phyloP scores from a whole-genome alignment of 768 basidiomycete species.

The Suillus brevipes region DNA sequence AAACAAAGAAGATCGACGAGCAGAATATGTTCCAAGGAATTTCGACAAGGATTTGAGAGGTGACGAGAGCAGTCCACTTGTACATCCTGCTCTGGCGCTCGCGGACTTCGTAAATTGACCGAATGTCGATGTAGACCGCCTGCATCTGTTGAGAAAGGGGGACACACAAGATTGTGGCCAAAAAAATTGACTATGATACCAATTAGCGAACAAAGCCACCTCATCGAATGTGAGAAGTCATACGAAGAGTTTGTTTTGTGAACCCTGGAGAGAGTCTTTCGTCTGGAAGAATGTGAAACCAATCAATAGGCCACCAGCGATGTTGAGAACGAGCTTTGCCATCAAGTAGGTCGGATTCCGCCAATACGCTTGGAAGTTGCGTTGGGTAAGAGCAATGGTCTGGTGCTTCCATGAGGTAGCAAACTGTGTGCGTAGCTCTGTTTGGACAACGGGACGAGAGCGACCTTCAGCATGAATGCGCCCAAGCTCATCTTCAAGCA shows the following conservation, averaged over 20 bases:
- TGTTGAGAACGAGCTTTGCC: slow-evolving; percentile 58
- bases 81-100: slow-evolving; percentile 68
- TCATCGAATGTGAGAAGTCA: slow-evolving; percentile 22
- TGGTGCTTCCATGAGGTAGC: slow-evolving; percentile 58
- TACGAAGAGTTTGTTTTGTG: slow-evolving; percentile 68
- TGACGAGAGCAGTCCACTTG: slow-evolving; percentile 59
- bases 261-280: slow-evolving; percentile 53
- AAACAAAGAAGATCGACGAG: slow-evolving; percentile 58
- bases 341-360: slow-evolving; percentile 59
- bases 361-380: slow-evolving; percentile 51
- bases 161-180: slow-evolving; percentile 50
- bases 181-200: slow-evolving; percentile 48
- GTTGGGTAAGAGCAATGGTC: slow-evolving; percentile 41
- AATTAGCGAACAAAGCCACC: background rate
- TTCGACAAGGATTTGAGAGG: slow-evolving; percentile 56
- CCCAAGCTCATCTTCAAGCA: slow-evolving; percentile 41
- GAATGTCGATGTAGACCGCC: slow-evolving; percentile 56
- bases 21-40: slow-evolving; percentile 63
- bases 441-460: slow-evolving; percentile 37
- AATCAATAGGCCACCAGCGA: slow-evolving; percentile 55
- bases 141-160: slow-evolving; percentile 66
- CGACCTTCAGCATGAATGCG: slow-evolving; percentile 50
- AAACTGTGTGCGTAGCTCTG: slow-evolving; percentile 43
- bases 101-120: slow-evolving; percentile 64
- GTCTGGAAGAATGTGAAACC: slow-evolving; percentile 64